Evolutionary conservation across 148 eudicot genomes (phyloP), one percentile per base, ranked within the genome.

Genomic region (Camellia sinensis): DNA sequence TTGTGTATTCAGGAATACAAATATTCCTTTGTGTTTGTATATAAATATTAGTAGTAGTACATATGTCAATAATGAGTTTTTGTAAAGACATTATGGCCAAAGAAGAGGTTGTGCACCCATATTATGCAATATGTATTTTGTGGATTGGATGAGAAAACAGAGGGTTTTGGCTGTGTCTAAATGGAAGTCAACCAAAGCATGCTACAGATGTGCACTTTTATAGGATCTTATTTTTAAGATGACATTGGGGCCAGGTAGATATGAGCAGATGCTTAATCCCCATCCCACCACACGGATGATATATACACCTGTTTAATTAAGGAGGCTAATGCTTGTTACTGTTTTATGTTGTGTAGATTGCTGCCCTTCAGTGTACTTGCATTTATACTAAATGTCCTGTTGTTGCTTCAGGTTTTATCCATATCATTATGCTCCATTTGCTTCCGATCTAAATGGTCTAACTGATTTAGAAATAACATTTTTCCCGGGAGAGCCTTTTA

Each of bases 381-480:
- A 57, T 44, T 79, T 44, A 29, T n/a, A 48, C 52, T 21, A 14
- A 7, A 46, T 63, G 54, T 71, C 9, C 21, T 67, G 5, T 73
- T 41, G 70, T 80, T 29, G 74, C 80, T 82, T 82, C 85, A 95
- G 98, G 99, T 97, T 89, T 79, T 97, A 97, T 80, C 99, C 99
- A 50, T 94, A 94, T 84, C 99, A 97, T 88, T 97, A 97, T 90
- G 98, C 99, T 82, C 99, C 99, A 62, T 97, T 97, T 86, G 99
- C 99, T 70, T 94, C 98, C 81, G 99, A 97, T 84, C 86, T 97
- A 56, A 94, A 94, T 86, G 97, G 89, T 77, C 84, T 97, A 75
- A 87, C 88, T 78, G 99, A 97, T 76, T 81, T 97, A 82, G 99
- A 97, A 76, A 97, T 97, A 67, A 92, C 94, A 18, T 97, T 97